These are phyloP conservation scores for Claviceps pusilla DNA, from an alignment of 2,329 filamentous ascomycete genomes.

Conservation along the genomic window DNA sequence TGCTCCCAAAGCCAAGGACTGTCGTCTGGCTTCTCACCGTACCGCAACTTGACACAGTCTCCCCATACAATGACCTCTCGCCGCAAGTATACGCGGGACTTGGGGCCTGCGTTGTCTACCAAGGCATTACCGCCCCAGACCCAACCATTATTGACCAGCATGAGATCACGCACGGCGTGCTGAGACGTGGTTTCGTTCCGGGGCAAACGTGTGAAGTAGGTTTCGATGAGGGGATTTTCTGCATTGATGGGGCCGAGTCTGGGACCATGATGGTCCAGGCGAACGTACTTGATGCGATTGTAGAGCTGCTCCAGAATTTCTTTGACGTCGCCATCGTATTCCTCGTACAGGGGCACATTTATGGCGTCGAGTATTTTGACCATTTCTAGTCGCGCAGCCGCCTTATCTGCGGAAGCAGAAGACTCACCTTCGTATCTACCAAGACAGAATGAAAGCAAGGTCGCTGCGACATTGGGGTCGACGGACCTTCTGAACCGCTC, in stretches of 20 bases:
- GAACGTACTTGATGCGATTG: conserved; percentile 88
- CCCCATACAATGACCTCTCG: conserved; percentile 97
- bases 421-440: conserved; percentile 48
- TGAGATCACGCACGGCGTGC: conserved; percentile 60
- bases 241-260: conserved; percentile 66
- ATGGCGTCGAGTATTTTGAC: conserved; percentile 59
- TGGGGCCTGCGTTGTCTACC: conserved; percentile 79
- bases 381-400: conserved; percentile 38
- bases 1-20: conserved; percentile 91
- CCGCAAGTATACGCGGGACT: conserved; percentile 84
- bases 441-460: conserved; percentile 22
- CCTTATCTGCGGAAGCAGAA: conserved; percentile 30
- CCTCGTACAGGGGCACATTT: conserved; percentile 78
- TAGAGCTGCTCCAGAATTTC: conserved; percentile 83
- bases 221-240: conserved; percentile 71
- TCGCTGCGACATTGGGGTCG: conserved; percentile 55
- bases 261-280: conserved; percentile 83
- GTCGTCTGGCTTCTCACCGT: conserved; percentile 65
- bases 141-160: conserved; percentile 93
- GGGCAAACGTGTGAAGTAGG: conserved; percentile 86
- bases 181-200: conserved; percentile 62
- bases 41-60: conserved; percentile 93
- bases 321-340: conserved; percentile 72
- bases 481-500: conserved; percentile 62
- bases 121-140: conserved; percentile 95